phyloP scores from a whole-genome alignment of 768 basidiomycete species.

The Suillus hirtellus region DNA sequence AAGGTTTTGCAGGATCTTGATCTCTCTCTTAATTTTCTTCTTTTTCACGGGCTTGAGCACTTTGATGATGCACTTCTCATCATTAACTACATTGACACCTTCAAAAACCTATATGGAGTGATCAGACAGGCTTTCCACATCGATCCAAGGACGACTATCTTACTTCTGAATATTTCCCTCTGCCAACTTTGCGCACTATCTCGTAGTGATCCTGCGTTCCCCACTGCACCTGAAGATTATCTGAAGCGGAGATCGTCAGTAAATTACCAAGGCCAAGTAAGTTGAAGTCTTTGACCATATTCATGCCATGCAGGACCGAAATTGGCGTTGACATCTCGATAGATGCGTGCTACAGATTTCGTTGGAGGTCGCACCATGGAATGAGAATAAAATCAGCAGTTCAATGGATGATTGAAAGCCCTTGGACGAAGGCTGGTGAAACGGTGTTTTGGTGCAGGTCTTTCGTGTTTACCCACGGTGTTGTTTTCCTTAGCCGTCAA shows the following conservation, averaged over 20 bases:
- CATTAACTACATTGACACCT: constrained; percentile 86
- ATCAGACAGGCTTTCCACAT: constrained; percentile 19
- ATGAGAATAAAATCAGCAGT: constrained; percentile 15
- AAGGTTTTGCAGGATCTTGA: constrained; percentile 96
- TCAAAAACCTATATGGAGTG: constrained; percentile 72
- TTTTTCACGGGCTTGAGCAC: constrained; percentile 99
- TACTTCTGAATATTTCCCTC: constrained; percentile 96
- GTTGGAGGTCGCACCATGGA: constrained; percentile 70
- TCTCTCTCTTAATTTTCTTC: constrained; percentile 99
- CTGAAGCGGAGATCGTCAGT: constrained; percentile 41
- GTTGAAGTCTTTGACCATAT: constrained; percentile 63
- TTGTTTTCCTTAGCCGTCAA: background rate
- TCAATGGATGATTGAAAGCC: constrained; percentile 12
- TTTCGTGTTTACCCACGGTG: constrained; percentile 30
- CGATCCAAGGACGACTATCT: constrained; percentile 16
- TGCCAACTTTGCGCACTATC: constrained; percentile 93
- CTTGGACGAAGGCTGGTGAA: constrained; percentile 13
- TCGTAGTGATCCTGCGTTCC: constrained; percentile 97
- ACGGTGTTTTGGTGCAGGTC: background rate
- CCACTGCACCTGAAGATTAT: constrained; percentile 98
- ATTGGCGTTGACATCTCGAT: constrained; percentile 84
- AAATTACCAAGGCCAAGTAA: background rate
- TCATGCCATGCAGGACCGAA: constrained; percentile 93
- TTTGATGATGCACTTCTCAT: constrained; percentile 97
- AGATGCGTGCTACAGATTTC: constrained; percentile 84